These are phyloP conservation scores for Vigna unguiculata DNA, from an alignment of 306 rosid genomes.

Conservation along the genomic window DNA sequence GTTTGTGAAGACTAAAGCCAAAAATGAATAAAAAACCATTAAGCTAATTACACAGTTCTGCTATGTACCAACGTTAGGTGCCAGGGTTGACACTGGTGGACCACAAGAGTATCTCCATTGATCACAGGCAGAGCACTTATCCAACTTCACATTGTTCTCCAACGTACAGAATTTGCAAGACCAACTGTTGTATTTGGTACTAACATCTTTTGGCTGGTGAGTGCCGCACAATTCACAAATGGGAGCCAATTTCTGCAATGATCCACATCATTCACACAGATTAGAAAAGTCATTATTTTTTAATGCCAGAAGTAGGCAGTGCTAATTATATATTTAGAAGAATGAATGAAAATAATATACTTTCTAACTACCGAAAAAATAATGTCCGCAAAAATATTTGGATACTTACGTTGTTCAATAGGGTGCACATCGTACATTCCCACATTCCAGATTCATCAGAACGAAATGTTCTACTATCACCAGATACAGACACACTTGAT, in stretches of 20 bases:
- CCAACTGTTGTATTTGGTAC: slow-evolving; percentile 60
- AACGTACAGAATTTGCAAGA: slow-evolving; percentile 76
- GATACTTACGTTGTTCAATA: slow-evolving; percentile 76
- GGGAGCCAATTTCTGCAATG: slow-evolving; percentile 74
- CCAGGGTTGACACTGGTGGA: slow-evolving; percentile 48
- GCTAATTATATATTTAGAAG: slow-evolving; percentile 1
- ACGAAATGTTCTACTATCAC: slow-evolving; percentile 37
- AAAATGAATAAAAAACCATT: neutral
- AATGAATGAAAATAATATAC: slow-evolving; percentile 15
- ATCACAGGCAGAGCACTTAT: slow-evolving; percentile 70
- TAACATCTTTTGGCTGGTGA: slow-evolving; percentile 66
- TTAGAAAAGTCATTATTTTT: slow-evolving; percentile 38
- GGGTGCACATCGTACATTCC: slow-evolving; percentile 84
- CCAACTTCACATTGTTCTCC: slow-evolving; percentile 74
- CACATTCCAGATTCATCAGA: slow-evolving; percentile 65
- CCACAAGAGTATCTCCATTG: slow-evolving; percentile 88
- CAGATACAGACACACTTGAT: slow-evolving; percentile 39
- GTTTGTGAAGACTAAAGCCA: slow-evolving; percentile 8
- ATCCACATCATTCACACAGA: slow-evolving; percentile 52
- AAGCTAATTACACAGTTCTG: slow-evolving; percentile 5
- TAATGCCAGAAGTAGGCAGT: neutral
- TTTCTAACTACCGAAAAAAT: neutral
- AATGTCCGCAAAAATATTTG: slow-evolving; percentile 16
- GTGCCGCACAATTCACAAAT: slow-evolving; percentile 76
- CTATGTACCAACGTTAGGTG: slow-evolving; percentile 46